Percentiles rank a stretch among this genome's conserved stretches.
Conservation (phyloP, 352 stramenopile species). For the Globisporangium spiculum region DNA sequence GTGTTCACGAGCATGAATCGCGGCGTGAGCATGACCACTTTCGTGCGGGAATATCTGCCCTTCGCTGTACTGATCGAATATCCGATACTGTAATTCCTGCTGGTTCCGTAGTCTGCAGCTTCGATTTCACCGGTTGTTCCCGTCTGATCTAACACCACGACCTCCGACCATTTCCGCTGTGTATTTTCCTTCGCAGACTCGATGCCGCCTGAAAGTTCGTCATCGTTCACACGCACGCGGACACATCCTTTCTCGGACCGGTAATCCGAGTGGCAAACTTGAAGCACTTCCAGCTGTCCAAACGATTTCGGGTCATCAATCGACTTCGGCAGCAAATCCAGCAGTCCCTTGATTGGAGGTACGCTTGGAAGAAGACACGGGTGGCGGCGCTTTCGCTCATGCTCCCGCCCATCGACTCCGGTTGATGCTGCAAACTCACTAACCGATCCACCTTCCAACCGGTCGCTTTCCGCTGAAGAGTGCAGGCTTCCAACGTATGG, state of each 20-base stretch:
- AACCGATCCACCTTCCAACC: not conserved
- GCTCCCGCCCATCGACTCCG: conserved; percentile 6
- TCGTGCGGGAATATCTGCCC: conserved; percentile 78
- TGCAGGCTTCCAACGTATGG: conserved; percentile 1
- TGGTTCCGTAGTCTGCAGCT: conserved; percentile 51
- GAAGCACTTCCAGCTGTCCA: conserved; percentile 72
- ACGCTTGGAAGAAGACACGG: conserved; percentile 75
- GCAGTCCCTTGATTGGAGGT: conserved; percentile 73
- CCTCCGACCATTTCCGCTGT: conserved; percentile 72
- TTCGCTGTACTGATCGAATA: conserved; percentile 79
- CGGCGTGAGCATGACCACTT: conserved; percentile 86
- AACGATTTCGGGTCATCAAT: conserved; percentile 51
- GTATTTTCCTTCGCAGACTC: conserved; percentile 34
- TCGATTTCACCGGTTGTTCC: conserved; percentile 77
- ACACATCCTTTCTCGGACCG: conserved; percentile 62
- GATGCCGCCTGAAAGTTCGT: conserved; percentile 25
- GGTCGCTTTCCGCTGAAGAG: not conserved
- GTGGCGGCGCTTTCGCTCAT: conserved; percentile 56
- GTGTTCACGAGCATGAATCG: conserved; percentile 86
- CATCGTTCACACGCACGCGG: conserved; percentile 70
- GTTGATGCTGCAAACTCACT: not conserved
- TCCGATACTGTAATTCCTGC: conserved; percentile 75
- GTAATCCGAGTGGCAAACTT: conserved; percentile 79
- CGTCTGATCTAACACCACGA: conserved; percentile 68
- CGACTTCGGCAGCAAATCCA: conserved; percentile 82